Base-by-base conservation (phyloP, 805 yeast species). In the Candida verbasci region DNA sequence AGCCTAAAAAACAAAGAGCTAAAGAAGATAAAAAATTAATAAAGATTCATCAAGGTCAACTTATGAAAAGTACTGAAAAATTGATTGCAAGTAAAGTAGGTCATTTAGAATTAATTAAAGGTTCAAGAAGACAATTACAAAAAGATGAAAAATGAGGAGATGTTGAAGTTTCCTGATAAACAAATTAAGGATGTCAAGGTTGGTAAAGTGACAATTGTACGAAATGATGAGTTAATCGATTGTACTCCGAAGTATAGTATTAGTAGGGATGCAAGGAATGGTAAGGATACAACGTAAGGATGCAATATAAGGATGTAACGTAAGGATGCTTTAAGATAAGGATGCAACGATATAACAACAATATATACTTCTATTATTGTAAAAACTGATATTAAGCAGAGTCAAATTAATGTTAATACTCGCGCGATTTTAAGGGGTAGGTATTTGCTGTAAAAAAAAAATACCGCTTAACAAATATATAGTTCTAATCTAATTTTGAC, bases 11-110 rank as follows among this genome's bases (percentile, higher is more conserved):
- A 53, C 64, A 71, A 26, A 74, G 71, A 40, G 56, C 64, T 5
- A 55, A 53, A 32, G 51, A 54, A 35, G 64, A 79, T 44, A 69
- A 72, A 40, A 77, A 77, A 47, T 62, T 83, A 40, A 65, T 72
- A 34, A 82, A 80, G 56, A 67, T 71, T 27, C 84, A 77, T 52
- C 58, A 68, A 26, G 72, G 76, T 3, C 75, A 69, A 47, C 76
- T 67, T 55, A 68, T 62, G 33, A 53, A 76, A 3, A 68, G 76
- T 28, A 91, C 97, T 3, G 98, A 91, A 62, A 87, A 78, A 62
- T 70, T 87, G 39, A 78, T 91, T 47, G 81, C 97, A 2, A 72
- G 94, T 39, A 75, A 91, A 56, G 97, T 91, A 6, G 98, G 98
- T 17, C 97, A 91, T 59, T 71, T 91, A 50, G 98, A 91, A 63